Conservation (phyloP, 208 protist genomes). For the Leishmania arabica region DNA sequence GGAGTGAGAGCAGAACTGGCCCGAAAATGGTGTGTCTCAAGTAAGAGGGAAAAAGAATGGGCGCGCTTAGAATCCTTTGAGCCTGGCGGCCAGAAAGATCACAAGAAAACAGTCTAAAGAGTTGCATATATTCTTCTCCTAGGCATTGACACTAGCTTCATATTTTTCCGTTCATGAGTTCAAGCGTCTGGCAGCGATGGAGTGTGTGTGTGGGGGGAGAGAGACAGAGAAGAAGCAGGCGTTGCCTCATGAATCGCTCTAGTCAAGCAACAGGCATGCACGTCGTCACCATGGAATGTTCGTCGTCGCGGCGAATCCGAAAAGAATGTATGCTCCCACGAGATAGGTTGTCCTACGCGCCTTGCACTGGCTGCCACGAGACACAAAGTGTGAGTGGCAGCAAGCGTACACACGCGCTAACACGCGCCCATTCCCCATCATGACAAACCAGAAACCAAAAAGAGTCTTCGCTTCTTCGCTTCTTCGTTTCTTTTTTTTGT, state of each 20-base stretch:
- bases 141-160: neutral
- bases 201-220: too few relatives aligned
- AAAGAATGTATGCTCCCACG: neutral
- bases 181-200: neutral
- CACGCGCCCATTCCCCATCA: neutral
- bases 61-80: neutral
- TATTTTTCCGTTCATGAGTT: neutral
- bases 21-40: neutral
- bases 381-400: neutral
- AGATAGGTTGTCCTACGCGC: neutral
- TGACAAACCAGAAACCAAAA: neutral
- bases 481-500: neutral
- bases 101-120: neutral
- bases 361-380: neutral
- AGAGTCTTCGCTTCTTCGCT: neutral
- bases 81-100: neutral
- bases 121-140: neutral
- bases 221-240: neutral
- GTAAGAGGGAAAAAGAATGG: neutral
- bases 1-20: neutral
- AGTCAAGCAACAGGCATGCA: neutral
- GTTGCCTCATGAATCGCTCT: neutral
- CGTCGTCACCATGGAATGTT: too few relatives aligned
- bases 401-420: neutral
- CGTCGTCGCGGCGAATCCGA: neutral